Evolutionary conservation across 2,329 filamentous ascomycete species (phyloP).

Genomic region (Fusarium papillatum): DNA sequence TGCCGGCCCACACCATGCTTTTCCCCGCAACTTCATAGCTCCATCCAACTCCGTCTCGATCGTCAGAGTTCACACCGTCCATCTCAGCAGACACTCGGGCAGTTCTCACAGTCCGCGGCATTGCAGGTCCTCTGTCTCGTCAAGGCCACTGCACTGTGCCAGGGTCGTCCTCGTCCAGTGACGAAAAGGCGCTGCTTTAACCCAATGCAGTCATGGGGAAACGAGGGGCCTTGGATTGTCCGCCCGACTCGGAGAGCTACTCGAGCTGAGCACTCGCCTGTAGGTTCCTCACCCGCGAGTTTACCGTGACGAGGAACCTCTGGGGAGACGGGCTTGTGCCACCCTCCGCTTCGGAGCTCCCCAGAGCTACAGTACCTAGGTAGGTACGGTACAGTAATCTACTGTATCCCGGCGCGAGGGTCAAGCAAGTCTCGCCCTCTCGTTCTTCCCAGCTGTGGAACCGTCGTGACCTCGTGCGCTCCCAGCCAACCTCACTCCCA

Average conservation of each 20-base stretch:
- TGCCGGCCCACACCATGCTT: constrained; percentile 37
- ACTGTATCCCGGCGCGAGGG: constrained; percentile 8
- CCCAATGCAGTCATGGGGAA: constrained; percentile 35
- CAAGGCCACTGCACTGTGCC: constrained; percentile 29
- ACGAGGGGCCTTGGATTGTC: constrained; percentile 6
- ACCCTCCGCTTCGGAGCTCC: constrained; percentile 41
- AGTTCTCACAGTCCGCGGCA: constrained; percentile 38
- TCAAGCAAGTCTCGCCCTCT: constrained; percentile 20
- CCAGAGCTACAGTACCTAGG: constrained; percentile 13
- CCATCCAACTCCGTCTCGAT: constrained; percentile 45
- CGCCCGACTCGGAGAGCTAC: constrained; percentile 24
- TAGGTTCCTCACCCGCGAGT: constrained; percentile 43
- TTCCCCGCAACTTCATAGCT: constrained; percentile 43
- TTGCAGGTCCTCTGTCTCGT: not conserved
- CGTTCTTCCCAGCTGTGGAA: constrained; percentile 39
- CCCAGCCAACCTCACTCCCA: constrained; percentile 41
- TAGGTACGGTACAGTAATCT: not conserved
- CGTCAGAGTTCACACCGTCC: constrained; percentile 46
- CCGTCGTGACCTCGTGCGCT: constrained; percentile 48
- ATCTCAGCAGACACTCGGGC: constrained; percentile 28
- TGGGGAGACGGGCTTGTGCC: constrained; percentile 34
- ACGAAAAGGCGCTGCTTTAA: constrained; percentile 39
- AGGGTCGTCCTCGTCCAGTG: constrained; percentile 27
- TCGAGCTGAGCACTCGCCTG: constrained; percentile 11
- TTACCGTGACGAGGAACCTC: constrained; percentile 40